Percentiles rank a stretch among this genome's conserved stretches.
Conservation (phyloP, 768 basidiomycete species). For the Serendipita sp. region DNA sequence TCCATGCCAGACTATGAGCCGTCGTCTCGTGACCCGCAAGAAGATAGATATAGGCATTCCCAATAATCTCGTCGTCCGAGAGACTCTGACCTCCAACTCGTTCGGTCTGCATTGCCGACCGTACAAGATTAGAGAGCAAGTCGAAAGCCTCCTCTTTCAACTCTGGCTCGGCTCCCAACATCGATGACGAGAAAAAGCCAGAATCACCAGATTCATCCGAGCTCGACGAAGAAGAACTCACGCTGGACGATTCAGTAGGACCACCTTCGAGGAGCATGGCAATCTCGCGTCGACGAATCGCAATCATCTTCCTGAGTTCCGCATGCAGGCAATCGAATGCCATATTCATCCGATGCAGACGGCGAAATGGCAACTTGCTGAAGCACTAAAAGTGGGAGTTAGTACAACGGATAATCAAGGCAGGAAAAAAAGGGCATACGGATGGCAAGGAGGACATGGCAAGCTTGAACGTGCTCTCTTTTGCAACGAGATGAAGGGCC, state of each 20-base stretch:
- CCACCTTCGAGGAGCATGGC: neutral
- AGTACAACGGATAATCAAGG: neutral
- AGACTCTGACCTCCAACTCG: neutral
- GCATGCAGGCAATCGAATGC: neutral
- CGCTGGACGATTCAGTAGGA: neutral
- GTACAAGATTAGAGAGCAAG: neutral
- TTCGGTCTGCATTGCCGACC: constrained; percentile 1
- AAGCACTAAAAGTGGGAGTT: neutral
- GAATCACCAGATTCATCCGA: constrained; percentile 1
- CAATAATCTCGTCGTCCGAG: neutral
- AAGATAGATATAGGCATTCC: neutral
- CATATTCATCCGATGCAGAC: neutral
- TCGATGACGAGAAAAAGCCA: neutral
- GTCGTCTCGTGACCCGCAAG: constrained; percentile 27
- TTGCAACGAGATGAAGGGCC: constrained; percentile 4
- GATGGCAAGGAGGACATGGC: constrained; percentile 1
- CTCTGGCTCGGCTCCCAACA: neutral
- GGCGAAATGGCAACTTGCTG: neutral
- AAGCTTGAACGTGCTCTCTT: constrained; percentile 4
- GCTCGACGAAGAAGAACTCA: neutral
- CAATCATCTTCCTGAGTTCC: neutral
- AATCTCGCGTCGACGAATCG: neutral
- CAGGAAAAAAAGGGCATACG: neutral
- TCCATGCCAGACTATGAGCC: constrained; percentile 32
- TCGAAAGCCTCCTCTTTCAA: neutral